Evolutionary conservation across 2,329 filamentous ascomycete species (phyloP).

Genomic region (Didymella segeticola): DNA sequence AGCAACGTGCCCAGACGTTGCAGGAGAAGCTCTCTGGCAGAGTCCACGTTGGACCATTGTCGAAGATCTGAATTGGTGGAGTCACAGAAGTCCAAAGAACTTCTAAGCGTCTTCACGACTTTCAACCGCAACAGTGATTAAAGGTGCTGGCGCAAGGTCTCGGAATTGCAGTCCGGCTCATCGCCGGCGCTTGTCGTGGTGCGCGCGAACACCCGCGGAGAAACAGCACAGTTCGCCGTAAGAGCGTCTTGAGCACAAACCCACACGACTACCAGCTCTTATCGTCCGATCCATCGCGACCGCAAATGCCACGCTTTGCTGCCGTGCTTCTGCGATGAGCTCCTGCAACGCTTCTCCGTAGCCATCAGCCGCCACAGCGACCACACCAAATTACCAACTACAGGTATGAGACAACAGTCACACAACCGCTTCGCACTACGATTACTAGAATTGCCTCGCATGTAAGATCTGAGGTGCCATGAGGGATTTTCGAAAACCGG

Average conservation of each 20-base stretch:
- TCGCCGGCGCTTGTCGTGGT: constrained; percentile 2
- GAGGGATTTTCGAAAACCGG: not conserved
- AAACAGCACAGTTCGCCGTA: constrained; percentile 12
- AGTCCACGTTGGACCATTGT: constrained; percentile 57
- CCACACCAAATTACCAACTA: not conserved
- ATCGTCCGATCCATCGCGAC: constrained; percentile 13
- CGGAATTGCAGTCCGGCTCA: not conserved
- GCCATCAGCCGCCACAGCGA: not conserved
- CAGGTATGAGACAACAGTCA: constrained; percentile 4
- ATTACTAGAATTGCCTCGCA: not conserved
- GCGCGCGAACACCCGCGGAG: constrained; percentile 23
- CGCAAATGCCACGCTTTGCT: not conserved
- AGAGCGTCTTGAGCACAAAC: constrained; percentile 2
- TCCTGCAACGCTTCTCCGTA: not conserved
- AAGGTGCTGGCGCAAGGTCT: no score
- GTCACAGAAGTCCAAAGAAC: no score
- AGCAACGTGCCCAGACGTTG: constrained; percentile 58
- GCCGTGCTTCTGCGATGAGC: no score
- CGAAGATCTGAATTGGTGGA: constrained; percentile 1
- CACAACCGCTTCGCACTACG: constrained; percentile 9
- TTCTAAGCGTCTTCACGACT: no score
- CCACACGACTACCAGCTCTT: constrained; percentile 13
- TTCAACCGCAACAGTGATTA: no score
- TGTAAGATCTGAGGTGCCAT: not conserved
- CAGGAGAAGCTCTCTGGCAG: constrained; percentile 51